A percentile compares a stretch with the other conserved stretches of the same genome.
These are phyloP conservation scores for Erysiphe pisi DNA, from an alignment of 2,329 filamentous ascomycete genomes.

Conservation along the genomic window DNA sequence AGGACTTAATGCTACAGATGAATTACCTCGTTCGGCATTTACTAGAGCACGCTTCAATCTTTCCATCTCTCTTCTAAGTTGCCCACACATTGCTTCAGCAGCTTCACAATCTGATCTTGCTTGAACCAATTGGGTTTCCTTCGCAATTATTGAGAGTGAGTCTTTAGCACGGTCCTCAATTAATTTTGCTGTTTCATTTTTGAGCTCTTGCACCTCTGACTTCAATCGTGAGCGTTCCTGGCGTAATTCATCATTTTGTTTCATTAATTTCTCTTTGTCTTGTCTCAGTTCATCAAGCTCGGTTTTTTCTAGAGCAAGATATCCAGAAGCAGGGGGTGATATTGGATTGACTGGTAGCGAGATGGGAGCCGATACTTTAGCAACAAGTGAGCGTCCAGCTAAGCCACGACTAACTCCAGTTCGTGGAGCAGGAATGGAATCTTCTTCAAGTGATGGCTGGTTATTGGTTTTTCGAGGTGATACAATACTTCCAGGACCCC, in stretches of 20 bases:
- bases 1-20: conserved; percentile 37
- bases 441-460: conserved; percentile 41
- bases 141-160: conserved; percentile 92
- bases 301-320: conserved; percentile 73
- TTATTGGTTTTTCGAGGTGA: conserved; percentile 39
- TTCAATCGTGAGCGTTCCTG: conserved; percentile 70
- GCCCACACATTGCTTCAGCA: conserved; percentile 74
- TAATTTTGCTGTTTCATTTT: conserved; percentile 90
- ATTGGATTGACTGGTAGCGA: conserved; percentile 44
- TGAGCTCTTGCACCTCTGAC: conserved; percentile 84
- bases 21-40: conserved; percentile 47
- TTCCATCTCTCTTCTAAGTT: conserved; percentile 77
- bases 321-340: conserved; percentile 42
- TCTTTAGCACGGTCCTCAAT: conserved; percentile 97
- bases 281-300: conserved; percentile 80
- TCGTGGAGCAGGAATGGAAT: conserved; percentile 37
- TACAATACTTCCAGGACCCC: conserved; percentile 40
- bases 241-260: conserved; percentile 67
- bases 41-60: conserved; percentile 78
- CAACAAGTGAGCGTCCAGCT: conserved; percentile 72
- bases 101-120: conserved; percentile 82
- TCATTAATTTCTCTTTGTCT: conserved; percentile 67
- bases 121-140: conserved; percentile 91
- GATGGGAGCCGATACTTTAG: conserved; percentile 50
- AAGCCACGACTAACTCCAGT: conserved; percentile 51